Evolutionary conservation across 352 stramenopile species (phyloP), one percentile per base, ranked within the genome.

Genomic region (Phytophthora macrochlamydospora): DNA sequence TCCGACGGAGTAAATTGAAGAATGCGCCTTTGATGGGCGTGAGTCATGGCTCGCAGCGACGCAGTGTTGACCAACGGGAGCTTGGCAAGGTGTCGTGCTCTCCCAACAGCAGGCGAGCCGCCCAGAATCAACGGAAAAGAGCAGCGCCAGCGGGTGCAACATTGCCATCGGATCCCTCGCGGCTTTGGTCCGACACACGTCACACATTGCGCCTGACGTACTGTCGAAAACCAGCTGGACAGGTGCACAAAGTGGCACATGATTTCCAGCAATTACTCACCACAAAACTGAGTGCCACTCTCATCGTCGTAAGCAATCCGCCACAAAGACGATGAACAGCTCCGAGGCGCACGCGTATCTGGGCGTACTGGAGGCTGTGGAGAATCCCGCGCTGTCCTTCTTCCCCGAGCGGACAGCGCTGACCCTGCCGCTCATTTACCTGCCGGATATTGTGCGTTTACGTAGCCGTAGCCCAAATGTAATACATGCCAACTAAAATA

Each of bases 401-500:
- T 83, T 84, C 46, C 67, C 79, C 7, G 77, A 81, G 32, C 83
- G 83, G 12, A 69, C 71, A 18, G 57, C 91, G 14, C 57, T 92
- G 48, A 69, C 66, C 45, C 60, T 96, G 2, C 85, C 88, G 44
- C 74, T 96, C 31, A 76, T 96, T 42, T 85, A 83, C 38, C 62
- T 96, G 18, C 85, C 80, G 0, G 81, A 94, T 43, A 91, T 92
- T 56, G 88, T 96, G 73, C 43, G 76, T 31, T 24, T 2, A 28
- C n/a, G 1, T 42, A 40, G n/a, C 30, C 33, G 31, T 3, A 30
- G 14, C 40, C 18, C n/a, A 29, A 7, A 18, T 31, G n/a, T 30
- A 40, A 14, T 24, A 24, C 18, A 46, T 31, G 18, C 4, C 28
- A 53, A 32, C 6, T 31, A 54, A 56, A 14, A 24, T 24, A 24